Evolutionary conservation across 768 basidiomycete genomes (phyloP), one percentile per base, ranked within the genome.

Genomic region (Mycena polygramma): DNA sequence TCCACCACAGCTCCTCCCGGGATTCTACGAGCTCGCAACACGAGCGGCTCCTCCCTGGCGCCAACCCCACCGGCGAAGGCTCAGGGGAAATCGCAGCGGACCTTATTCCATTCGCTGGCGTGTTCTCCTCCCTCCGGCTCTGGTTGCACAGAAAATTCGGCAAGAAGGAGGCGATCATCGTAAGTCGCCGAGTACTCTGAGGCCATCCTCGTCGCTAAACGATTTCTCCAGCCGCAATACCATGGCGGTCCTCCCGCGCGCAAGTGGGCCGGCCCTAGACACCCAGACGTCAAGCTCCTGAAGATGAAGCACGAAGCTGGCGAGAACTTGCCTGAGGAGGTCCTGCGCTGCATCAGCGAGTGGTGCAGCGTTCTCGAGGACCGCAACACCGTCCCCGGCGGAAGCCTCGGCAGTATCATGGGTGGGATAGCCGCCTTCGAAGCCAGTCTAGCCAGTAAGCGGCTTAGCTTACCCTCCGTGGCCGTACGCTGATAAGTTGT

Each of bases 301-400:
- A 82, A 35, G 78, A 73, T 15, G 30, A 67, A 68, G 36, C 13
- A 52, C 57, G 57, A 69, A 52, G 22, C 77, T 13, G 89, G 89
- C 14, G 84, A 89, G 73, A 91, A 90, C 76, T 76, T 90, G 11
- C 90, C 90, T 11, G 75, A 90, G 41, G 87, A 90, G 73, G 82
- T 91, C 52, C 53, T 91, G 57, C 78, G 87, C 20, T 85, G 84
- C 70, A 74, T 91, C 58, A 89, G 88, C 71, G 84, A 89, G 64
- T 91, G 90, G 90, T 79, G 85, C 60, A 86, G 85, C 71, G 84
- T 87, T 15, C 77, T 91, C 45, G 90, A 91, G 70, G 88, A 87
- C 74, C 82, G 90, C 62, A 83, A 82, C n/a, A 86, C 85, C 24
- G 88, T 90, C 15, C 75, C 45, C 46, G n/a, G 36, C 14, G 57